Base-by-base conservation (phyloP, 768 basidiomycete species). In the Suillus variegatus region DNA sequence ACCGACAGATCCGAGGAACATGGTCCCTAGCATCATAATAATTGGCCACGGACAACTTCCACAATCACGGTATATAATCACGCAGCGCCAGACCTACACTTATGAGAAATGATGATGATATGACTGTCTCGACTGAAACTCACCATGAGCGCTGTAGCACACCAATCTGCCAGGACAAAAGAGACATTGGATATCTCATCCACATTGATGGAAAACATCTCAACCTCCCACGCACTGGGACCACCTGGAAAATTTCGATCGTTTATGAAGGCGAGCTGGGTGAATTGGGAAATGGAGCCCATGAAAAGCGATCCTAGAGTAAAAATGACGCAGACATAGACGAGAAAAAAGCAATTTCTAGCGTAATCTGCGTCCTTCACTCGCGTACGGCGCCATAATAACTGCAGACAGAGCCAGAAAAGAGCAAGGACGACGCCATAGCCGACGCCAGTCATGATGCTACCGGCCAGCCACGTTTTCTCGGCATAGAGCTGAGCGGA, bases 131-230 rank as follows among this genome's bases (percentile, higher is more conserved):
- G 60, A 13, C 0, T 5, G 55, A 35, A 25, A 9, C 58, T 66
- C 60, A 76, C 74, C 67, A 75, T 62, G 38, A 75, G 58, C 12
- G 70, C 67, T 56, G 75, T 69, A 6, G 70, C 49, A 28, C 76
- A 64, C 74, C 74, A 75, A 38, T 76, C 74, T 9, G 68, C 67
- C 38, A 78, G 65, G 18, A 78, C 66, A 49, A 69, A 78, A 22
- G 71, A 65, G 2, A 73, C 70, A 28, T 71, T 75, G 3, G 65
- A 60, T 18, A 77, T 60, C 20, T 73, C 68, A 8, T 76, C 75
- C 9, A 52, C 64, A 20, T 51, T 46, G 20, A 75, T 72, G 20
- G 75, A 75, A 51, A 76, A 75, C 73, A 73, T 75, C 18, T 73
- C 57, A 1, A 73, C 4, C 22, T 71, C 69, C 8, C 64, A 73